A percentile compares a stretch with the other conserved stretches of the same genome.
These are phyloP conservation scores for Metschnikowia gelsemii DNA, from an alignment of 805 yeast genomes.

Conservation along the genomic window DNA sequence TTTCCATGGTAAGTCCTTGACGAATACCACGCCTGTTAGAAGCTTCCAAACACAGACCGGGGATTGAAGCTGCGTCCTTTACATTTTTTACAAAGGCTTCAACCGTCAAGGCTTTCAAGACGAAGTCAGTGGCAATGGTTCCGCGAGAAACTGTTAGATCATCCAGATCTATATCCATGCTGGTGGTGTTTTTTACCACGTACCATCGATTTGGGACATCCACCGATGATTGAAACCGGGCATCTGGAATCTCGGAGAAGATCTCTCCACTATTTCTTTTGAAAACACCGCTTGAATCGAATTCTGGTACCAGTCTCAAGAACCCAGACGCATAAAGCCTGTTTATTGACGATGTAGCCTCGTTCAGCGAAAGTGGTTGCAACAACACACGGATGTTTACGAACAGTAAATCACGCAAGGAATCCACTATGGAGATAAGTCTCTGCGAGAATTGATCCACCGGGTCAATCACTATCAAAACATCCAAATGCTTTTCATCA, in stretches of 20 bases:
- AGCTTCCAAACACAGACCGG: slow-evolving; percentile 52
- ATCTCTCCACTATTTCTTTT: not conserved
- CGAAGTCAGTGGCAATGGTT: slow-evolving; percentile 39
- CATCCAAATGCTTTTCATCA: slow-evolving; percentile 44
- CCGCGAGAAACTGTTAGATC: slow-evolving; percentile 43
- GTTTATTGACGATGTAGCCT: slow-evolving; percentile 46
- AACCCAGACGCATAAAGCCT: slow-evolving; percentile 57
- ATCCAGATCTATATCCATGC: slow-evolving; percentile 52
- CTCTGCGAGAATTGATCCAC: slow-evolving; percentile 66
- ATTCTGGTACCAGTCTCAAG: slow-evolving; percentile 31
- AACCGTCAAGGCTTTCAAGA: slow-evolving; percentile 54
- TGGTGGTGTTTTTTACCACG: slow-evolving; percentile 49
- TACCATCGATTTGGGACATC: slow-evolving; percentile 70
- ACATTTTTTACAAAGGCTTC: slow-evolving; percentile 68
- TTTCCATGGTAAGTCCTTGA: slow-evolving; percentile 73
- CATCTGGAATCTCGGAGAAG: slow-evolving; percentile 34
- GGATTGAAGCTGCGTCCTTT: slow-evolving; percentile 38
- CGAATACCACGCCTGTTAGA: slow-evolving; percentile 20
- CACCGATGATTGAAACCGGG: slow-evolving; percentile 34
- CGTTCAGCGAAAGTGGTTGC: slow-evolving; percentile 50
- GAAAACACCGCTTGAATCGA: slow-evolving; percentile 27
- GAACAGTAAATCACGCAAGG: slow-evolving; percentile 46
- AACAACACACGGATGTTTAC: slow-evolving; percentile 54
- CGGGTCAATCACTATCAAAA: slow-evolving; percentile 71
- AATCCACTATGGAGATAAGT: slow-evolving; percentile 44